A percentile compares a stretch with the other conserved stretches of the same genome.
Evolutionary conservation across 225 moss, liverwort and hornwort species (phyloP).

Genomic region (Sphagnum contortum): DNA sequence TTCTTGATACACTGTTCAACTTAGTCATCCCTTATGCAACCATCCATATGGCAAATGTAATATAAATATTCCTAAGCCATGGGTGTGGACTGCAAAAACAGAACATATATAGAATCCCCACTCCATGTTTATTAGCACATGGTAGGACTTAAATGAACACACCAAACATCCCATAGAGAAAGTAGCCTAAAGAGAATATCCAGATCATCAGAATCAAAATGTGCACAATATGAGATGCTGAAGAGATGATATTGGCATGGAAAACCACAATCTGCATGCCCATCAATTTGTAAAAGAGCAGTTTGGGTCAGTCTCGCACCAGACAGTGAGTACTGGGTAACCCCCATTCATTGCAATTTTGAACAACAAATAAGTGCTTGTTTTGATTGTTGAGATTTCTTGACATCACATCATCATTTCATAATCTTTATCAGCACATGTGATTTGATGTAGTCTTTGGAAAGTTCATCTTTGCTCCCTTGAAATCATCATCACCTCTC

Average conservation of each 20-base stretch:
- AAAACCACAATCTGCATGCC: conserved; percentile 59
- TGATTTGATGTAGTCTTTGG: conserved; percentile 55
- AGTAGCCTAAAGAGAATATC: too few species aligned
- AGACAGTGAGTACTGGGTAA: conserved; percentile 25
- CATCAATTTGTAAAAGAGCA: conserved; percentile 52
- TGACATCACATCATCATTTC: conserved; percentile 8
- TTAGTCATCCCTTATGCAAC: conserved; percentile 23
- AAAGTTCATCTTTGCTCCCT: conserved; percentile 27
- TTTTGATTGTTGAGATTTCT: conserved; percentile 4
- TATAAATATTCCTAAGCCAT: conserved; percentile 27
- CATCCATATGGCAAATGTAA: conserved; percentile 51
- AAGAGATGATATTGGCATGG: conserved; percentile 23
- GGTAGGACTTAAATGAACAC: too few species aligned
- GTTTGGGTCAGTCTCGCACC: conserved; percentile 49
- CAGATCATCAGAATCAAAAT: too few species aligned
- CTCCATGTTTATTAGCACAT: too few species aligned
- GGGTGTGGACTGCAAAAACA: too few species aligned
- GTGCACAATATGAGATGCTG: too few species aligned
- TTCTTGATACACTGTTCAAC: conserved; percentile 20
- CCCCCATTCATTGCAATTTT: conserved; percentile 7
- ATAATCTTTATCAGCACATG: conserved; percentile 44
- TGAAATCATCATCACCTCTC: conserved; percentile 33
- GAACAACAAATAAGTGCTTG: conserved; percentile 16
- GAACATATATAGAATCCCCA: too few species aligned
- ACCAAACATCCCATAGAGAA: too few species aligned